Conservation (phyloP, 2,329 filamentous ascomycete genomes). For the Colletotrichum costaricense region DNA sequence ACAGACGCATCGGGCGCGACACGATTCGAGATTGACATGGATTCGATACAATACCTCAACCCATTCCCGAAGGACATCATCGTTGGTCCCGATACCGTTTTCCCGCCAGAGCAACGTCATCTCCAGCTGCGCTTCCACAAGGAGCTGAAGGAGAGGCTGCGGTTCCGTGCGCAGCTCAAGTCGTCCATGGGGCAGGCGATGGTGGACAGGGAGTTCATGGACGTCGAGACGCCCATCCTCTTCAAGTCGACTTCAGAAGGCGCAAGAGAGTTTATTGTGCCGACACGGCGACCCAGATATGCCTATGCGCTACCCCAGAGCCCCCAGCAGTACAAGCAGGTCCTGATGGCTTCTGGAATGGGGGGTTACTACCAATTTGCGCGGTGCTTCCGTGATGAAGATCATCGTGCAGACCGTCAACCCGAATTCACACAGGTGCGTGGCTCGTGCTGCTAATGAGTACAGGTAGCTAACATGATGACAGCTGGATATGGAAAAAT, state of each 20-base stretch:
- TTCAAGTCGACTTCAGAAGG: slow-evolving; percentile 99
- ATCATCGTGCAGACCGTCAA: slow-evolving; percentile 89
- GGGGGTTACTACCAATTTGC: slow-evolving; percentile 91
- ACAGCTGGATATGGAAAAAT: slow-evolving; percentile 92
- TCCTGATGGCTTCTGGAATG: slow-evolving; percentile 92
- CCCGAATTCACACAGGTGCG: slow-evolving; percentile 92
- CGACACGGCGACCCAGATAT: slow-evolving; percentile 78
- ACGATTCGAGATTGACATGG: slow-evolving; percentile 69
- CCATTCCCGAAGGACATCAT: slow-evolving; percentile 80
- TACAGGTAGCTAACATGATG: slow-evolving; percentile 1
- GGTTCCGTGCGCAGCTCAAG: slow-evolving; percentile 73
- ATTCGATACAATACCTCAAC: slow-evolving; percentile 76
- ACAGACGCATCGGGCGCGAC: slow-evolving; percentile 7
- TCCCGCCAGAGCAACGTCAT: slow-evolving; percentile 80
- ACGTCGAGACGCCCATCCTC: slow-evolving; percentile 91
- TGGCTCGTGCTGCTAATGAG: not conserved
- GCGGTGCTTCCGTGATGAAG: slow-evolving; percentile 94
- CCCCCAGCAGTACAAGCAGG: slow-evolving; percentile 98
- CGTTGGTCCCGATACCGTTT: slow-evolving; percentile 78
- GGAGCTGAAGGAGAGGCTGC: slow-evolving; percentile 74
- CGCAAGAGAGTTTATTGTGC: slow-evolving; percentile 93
- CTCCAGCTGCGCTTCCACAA: slow-evolving; percentile 84
- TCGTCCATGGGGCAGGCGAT: slow-evolving; percentile 66
- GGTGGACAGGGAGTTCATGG: slow-evolving; percentile 70
- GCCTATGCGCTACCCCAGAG: slow-evolving; percentile 96